Conservation (phyloP, 495 filamentous ascomycete genomes). For the Tuber microsphaerosporum region DNA sequence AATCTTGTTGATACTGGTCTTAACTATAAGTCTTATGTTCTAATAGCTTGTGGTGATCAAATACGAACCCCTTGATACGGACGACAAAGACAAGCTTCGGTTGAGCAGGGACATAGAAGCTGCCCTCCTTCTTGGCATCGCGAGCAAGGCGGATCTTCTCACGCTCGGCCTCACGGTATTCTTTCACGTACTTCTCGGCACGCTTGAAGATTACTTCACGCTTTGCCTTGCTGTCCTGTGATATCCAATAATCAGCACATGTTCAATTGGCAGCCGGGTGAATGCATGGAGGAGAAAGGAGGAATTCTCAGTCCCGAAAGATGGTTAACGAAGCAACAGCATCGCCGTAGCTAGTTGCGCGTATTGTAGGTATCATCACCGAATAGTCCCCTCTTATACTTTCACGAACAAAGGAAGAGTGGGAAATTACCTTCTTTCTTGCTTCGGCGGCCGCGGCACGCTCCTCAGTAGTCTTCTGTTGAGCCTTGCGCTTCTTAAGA, state of each 20-base stretch:
- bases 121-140: constrained; percentile 80
- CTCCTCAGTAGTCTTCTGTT: constrained; percentile 94
- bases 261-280: constrained; percentile 33
- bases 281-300: constrained; percentile 21
- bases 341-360: constrained; percentile 93
- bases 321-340: constrained; percentile 93
- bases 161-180: constrained; percentile 95
- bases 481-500: constrained; percentile 99
- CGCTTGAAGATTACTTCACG: constrained; percentile 98
- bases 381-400: constrained; percentile 44
- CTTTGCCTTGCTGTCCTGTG: constrained; percentile 92
- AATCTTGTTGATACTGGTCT: constrained; percentile 96
- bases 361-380: constrained; percentile 69
- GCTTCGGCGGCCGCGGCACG: constrained; percentile 68
- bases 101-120: constrained; percentile 88
- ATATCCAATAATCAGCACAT: constrained; percentile 35
- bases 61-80: constrained; percentile 88
- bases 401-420: constrained; percentile 37
- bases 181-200: constrained; percentile 97
- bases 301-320: constrained; percentile 94
- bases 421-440: constrained; percentile 75
- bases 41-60: background rate
- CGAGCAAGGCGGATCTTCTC: constrained; percentile 93
- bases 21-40: constrained; percentile 16
- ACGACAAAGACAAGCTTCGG: constrained; percentile 95